phyloP scores from a whole-genome alignment of 176 grass and related monocot species.

The sorghum (Sorghum bicolor) region DNA sequence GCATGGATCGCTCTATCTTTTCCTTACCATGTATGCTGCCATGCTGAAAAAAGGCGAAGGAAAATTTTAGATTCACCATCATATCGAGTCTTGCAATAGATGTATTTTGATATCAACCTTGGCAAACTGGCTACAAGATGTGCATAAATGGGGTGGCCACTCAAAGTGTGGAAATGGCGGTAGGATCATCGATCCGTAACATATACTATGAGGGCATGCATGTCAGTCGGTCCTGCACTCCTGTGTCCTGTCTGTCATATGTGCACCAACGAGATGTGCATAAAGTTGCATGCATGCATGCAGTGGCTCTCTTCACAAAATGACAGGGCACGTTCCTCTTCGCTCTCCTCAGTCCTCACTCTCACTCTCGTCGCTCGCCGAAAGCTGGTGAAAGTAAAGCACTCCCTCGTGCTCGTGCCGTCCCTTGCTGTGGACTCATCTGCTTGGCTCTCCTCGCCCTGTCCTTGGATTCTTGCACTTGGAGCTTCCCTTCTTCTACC shows the following conservation, averaged over 20 bases:
- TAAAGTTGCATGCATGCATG: not conserved
- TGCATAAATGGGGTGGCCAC: too few species aligned
- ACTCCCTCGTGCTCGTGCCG: not conserved
- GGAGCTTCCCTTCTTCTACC: conserved; percentile 41
- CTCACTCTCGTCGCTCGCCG: not conserved
- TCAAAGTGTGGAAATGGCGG: not conserved
- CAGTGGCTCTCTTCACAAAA: conserved; percentile 14
- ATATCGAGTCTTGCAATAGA: too few species aligned
- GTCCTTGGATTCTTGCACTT: conserved; percentile 40
- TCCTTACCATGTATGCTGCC: not conserved
- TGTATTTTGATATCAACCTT: not conserved
- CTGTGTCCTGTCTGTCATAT: not conserved
- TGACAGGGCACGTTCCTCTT: not conserved
- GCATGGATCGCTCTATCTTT: not conserved
- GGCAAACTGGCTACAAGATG: not conserved
- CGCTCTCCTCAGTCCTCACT: not conserved
- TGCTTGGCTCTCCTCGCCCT: conserved; percentile 30
- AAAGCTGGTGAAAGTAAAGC: not conserved
- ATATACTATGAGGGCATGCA: not conserved
- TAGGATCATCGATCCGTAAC: not conserved
- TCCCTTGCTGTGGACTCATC: conserved; percentile 42
- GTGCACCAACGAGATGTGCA: not conserved
- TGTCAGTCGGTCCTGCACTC: not conserved
- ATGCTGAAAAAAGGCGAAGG: not conserved
- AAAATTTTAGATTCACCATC: too few species aligned